phyloP scores from a whole-genome alignment of 1,284 basidiomycete genomes.

The Ceratorhiza oryzae-sativae region DNA sequence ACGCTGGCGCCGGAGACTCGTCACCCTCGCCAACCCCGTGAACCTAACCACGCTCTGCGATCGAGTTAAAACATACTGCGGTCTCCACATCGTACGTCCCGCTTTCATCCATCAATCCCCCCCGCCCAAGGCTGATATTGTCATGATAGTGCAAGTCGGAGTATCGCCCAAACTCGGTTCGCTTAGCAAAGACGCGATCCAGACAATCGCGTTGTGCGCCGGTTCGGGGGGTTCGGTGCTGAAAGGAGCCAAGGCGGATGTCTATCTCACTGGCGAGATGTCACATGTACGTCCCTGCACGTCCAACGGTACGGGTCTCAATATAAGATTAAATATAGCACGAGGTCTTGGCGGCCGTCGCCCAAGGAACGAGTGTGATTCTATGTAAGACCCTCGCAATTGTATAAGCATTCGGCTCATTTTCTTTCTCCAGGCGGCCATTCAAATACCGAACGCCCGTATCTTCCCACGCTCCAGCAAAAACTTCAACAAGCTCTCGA shows the following conservation, averaged over 20 bases:
- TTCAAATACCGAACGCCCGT: slow-evolving; percentile 89
- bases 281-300: slow-evolving; percentile 67
- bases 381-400: slow-evolving; percentile 67
- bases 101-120: neutral
- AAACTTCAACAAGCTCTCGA: slow-evolving; percentile 65
- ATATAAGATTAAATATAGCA: slow-evolving; percentile 60
- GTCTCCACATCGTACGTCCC: slow-evolving; percentile 65
- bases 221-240: slow-evolving; percentile 83
- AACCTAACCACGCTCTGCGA: slow-evolving; percentile 65
- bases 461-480: slow-evolving; percentile 71
- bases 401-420: no score
- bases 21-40: slow-evolving; percentile 65
- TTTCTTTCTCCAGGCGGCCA: slow-evolving; percentile 72
- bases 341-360: slow-evolving; percentile 79
- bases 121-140: no score
- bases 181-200: slow-evolving; percentile 45
- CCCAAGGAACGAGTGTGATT: slow-evolving; percentile 75
- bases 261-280: slow-evolving; percentile 94
- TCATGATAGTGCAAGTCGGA: slow-evolving; percentile 86
- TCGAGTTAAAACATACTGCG: slow-evolving; percentile 74
- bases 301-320: neutral
- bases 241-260: slow-evolving; percentile 71
- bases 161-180: slow-evolving; percentile 52
- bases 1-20: slow-evolving; percentile 68
- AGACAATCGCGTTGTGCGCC: slow-evolving; percentile 79